Evolutionary conservation across 208 protist species (phyloP).

Genomic region (Leishmania tarentolae): DNA sequence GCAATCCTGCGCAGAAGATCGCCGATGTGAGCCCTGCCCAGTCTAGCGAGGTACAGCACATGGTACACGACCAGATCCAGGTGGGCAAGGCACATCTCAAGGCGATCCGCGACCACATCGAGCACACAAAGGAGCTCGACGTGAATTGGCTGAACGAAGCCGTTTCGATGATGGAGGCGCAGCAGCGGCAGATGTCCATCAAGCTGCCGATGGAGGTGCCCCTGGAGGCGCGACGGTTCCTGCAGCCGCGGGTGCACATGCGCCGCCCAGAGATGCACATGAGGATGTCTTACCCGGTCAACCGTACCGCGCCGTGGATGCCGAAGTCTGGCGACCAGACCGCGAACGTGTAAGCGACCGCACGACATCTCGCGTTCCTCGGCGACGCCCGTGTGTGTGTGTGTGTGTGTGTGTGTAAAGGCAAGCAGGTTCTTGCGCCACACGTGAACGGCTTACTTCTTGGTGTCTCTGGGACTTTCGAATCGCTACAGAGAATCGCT

Average conservation of each 20-base stretch:
- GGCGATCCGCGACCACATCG: conserved; percentile 76
- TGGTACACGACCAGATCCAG: conserved; percentile 67
- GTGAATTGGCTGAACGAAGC: conserved; percentile 71
- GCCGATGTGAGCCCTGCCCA: conserved; percentile 79
- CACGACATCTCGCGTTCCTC: too few species aligned
- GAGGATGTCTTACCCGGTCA: conserved; percentile 86
- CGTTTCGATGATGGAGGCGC: conserved; percentile 69
- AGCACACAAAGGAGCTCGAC: conserved; percentile 67
- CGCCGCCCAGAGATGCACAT: conserved; percentile 89
- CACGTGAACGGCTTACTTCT: neutral
- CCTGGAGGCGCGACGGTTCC: conserved; percentile 82
- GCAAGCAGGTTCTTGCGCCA: neutral
- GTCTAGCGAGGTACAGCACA: conserved; percentile 59
- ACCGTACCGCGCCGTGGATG: conserved; percentile 90
- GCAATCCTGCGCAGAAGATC: conserved; percentile 87
- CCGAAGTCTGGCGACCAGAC: conserved; percentile 75
- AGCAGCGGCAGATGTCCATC: conserved; percentile 83
- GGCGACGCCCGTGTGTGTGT: too few species aligned
- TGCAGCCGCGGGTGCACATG: conserved; percentile 87
- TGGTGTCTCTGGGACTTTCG: neutral
- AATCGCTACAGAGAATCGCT: neutral
- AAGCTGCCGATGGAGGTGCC: conserved; percentile 83
- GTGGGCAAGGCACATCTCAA: conserved; percentile 57
- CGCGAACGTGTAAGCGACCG: conserved; percentile 67
- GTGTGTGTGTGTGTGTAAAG: too few species aligned